phyloP scores from a whole-genome alignment of 805 yeast genomes.

The Metschnikowia matae region DNA sequence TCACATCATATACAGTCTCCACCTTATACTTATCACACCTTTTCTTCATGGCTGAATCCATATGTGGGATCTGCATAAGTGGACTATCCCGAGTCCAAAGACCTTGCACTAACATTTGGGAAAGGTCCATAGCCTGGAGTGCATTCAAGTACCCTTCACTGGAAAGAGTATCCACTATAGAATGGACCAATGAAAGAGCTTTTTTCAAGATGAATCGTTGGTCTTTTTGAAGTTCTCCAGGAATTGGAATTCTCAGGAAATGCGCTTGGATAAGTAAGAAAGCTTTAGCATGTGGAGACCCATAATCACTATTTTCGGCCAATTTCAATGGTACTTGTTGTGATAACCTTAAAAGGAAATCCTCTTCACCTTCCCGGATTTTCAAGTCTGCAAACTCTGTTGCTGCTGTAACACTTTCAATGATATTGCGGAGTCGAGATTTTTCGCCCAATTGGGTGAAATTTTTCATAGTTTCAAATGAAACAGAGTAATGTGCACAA shows the following conservation, averaged over 20 bases:
- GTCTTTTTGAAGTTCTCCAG: conserved; percentile 60
- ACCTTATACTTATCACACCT: conserved; percentile 55
- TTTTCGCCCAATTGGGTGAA: conserved; percentile 51
- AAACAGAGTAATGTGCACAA: conserved; percentile 66
- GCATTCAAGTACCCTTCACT: conserved; percentile 79
- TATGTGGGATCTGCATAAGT: conserved; percentile 75
- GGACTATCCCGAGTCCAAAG: conserved; percentile 79
- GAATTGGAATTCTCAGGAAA: conserved; percentile 59
- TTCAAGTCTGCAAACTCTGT: conserved; percentile 67
- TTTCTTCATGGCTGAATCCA: conserved; percentile 46
- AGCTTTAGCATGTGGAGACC: conserved; percentile 62
- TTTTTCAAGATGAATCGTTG: conserved; percentile 48
- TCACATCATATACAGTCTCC: conserved; percentile 74
- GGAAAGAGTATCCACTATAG: conserved; percentile 71
- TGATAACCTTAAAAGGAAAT: conserved; percentile 46
- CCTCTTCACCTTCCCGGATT: conserved; percentile 58
- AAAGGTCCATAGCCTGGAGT: conserved; percentile 75
- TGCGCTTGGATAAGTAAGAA: conserved; percentile 79
- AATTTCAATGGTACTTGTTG: conserved; percentile 61
- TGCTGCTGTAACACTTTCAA: conserved; percentile 65
- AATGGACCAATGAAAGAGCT: conserved; percentile 52
- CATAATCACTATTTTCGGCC: conserved; percentile 29
- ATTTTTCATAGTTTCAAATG: conserved; percentile 63
- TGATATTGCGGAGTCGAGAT: conserved; percentile 55
- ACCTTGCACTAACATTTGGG: conserved; percentile 86